phyloP scores from a whole-genome alignment of 306 rosid genomes.

The Oxytropis ochrocephala region DNA sequence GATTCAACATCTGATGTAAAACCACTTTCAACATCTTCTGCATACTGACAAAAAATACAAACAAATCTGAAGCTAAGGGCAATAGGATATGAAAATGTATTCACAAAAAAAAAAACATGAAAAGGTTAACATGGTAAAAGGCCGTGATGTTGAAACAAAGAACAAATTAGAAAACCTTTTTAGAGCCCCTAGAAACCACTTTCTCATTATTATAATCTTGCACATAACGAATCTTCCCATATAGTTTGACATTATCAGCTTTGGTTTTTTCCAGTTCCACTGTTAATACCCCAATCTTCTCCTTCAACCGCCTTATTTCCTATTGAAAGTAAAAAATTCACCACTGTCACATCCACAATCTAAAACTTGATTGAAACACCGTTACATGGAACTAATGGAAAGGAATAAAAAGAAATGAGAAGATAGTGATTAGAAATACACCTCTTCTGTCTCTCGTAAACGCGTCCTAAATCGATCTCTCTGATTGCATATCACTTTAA shows the following conservation, averaged over 20 bases:
- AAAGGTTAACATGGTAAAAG: not conserved
- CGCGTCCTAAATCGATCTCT: slow-evolving; percentile 94
- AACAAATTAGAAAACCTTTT: slow-evolving; percentile 51
- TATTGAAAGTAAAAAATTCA: slow-evolving; percentile 29
- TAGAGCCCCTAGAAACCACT: slow-evolving; percentile 94
- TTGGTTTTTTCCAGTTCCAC: slow-evolving; percentile 81
- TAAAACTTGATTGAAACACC: slow-evolving; percentile 12
- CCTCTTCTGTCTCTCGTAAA: slow-evolving; percentile 96
- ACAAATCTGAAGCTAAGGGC: not conserved
- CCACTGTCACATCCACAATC: slow-evolving; percentile 10
- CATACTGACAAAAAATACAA: slow-evolving; percentile 49
- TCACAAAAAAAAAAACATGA: too few species aligned
- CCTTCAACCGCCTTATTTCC: slow-evolving; percentile 93
- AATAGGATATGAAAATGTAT: not conserved
- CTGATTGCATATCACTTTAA: slow-evolving; percentile 93
- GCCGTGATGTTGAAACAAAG: not conserved
- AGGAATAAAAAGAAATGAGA: not conserved
- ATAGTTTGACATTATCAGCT: slow-evolving; percentile 95
- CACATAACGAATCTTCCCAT: slow-evolving; percentile 95
- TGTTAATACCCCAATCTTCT: slow-evolving; percentile 71
- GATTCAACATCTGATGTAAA: slow-evolving; percentile 92
- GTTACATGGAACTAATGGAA: not conserved
- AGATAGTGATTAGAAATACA: slow-evolving; percentile 14
- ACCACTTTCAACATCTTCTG: slow-evolving; percentile 96
- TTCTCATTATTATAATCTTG: slow-evolving; percentile 92